phyloP scores from a whole-genome alignment of 2,329 filamentous ascomycete species.

The Pseudocercospora crystallina region DNA sequence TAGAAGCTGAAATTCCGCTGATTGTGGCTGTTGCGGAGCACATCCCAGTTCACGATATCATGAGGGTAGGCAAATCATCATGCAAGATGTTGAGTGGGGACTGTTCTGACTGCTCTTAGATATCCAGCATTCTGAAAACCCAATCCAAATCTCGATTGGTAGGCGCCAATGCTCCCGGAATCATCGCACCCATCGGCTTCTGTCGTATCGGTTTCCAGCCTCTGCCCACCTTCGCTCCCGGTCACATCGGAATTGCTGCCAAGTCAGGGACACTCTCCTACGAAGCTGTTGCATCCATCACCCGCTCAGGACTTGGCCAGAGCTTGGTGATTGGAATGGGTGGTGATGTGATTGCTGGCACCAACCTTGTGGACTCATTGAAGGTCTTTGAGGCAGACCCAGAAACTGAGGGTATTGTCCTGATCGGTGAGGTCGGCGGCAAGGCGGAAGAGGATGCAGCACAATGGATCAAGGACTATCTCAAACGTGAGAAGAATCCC shows the following conservation, averaged over 20 bases:
- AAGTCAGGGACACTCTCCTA: constrained; percentile 80
- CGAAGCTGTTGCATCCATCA: constrained; percentile 73
- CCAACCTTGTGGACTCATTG: constrained; percentile 70
- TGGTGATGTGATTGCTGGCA: constrained; percentile 72
- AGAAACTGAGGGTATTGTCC: constrained; percentile 68
- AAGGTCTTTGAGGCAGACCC: constrained; percentile 65
- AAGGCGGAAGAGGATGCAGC: constrained; percentile 69
- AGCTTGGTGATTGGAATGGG: constrained; percentile 76
- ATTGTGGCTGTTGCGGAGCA: constrained; percentile 79
- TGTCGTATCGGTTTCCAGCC: constrained; percentile 78
- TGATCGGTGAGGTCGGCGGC: constrained; percentile 73
- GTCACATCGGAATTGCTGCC: constrained; percentile 72
- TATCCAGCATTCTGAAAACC: constrained; percentile 68
- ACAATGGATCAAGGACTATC: constrained; percentile 70
- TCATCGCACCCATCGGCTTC: constrained; percentile 69
- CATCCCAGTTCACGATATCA: constrained; percentile 74
- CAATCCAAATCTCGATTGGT: constrained; percentile 72
- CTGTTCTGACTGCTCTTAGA: constrained; percentile 39
- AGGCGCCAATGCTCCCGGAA: constrained; percentile 78
- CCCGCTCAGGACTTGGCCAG: constrained; percentile 71
- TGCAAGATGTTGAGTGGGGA: not conserved
- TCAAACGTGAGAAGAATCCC: constrained; percentile 55
- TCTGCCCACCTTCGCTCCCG: constrained; percentile 67
- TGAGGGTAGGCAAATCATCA: constrained; percentile 54
- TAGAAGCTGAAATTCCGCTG: constrained; percentile 74